These are phyloP conservation scores for Strigomonas galati DNA, from an alignment of 208 protist species.

Conservation along the genomic window DNA sequence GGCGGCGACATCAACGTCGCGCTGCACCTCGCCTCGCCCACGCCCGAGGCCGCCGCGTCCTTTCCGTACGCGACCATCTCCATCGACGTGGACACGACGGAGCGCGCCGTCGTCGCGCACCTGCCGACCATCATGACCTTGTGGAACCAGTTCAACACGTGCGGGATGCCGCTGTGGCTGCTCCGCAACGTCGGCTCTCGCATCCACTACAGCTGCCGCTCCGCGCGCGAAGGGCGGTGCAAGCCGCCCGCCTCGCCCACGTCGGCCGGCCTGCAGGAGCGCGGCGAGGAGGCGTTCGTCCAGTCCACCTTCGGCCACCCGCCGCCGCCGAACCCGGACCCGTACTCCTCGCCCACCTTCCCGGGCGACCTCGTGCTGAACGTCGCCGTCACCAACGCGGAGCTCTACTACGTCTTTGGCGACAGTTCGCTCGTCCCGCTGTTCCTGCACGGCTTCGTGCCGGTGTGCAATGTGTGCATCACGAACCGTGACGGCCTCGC, in stretches of 20 bases:
- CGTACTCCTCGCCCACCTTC: conserved; percentile 44
- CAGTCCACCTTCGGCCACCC: background rate
- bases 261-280: conserved; percentile 20
- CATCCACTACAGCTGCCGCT: conserved; percentile 38
- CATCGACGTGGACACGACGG: conserved; percentile 16
- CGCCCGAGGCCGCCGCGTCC: conserved; percentile 27
- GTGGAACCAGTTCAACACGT: conserved; percentile 56
- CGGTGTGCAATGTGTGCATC: conserved; percentile 20
- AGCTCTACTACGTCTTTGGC: conserved; percentile 56
- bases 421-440: conserved; percentile 38
- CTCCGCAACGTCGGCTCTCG: conserved; percentile 45
- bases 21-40: conserved; percentile 28
- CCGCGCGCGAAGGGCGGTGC: background rate
- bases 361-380: conserved; percentile 39
- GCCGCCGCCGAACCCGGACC: conserved; percentile 2
- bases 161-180: conserved; percentile 35
- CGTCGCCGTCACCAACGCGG: conserved; percentile 24
- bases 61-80: conserved; percentile 43
- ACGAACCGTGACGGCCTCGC: conserved; percentile 40
- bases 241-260: conserved; percentile 12
- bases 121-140: conserved; percentile 48
- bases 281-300: conserved; percentile 20
- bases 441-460: conserved; percentile 34
- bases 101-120: conserved; percentile 35
- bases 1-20: conserved; percentile 24